Conservation (phyloP, 2,329 filamentous ascomycete genomes). For the Lecanosticta acicola region DNA sequence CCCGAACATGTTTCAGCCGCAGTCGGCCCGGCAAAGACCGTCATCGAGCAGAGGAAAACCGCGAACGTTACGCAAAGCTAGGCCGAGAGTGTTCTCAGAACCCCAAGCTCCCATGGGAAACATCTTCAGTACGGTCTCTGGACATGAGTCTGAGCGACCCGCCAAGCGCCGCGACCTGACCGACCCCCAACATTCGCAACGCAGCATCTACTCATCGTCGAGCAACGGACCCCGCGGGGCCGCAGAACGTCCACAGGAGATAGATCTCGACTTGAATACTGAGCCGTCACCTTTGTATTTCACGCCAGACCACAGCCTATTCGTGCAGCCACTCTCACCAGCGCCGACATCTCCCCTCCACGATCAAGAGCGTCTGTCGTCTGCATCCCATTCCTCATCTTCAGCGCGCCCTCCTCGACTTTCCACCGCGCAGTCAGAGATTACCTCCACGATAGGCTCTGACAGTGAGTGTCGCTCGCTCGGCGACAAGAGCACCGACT, state of each 20-base stretch:
- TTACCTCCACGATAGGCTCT: slow-evolving; percentile 61
- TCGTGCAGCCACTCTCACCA: slow-evolving; percentile 9
- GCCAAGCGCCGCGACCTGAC: slow-evolving; percentile 36
- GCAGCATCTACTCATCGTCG: slow-evolving; percentile 25
- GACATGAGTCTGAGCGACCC: slow-evolving; percentile 32
- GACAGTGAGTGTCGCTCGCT: slow-evolving; percentile 63
- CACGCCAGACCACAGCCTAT: slow-evolving; percentile 11
- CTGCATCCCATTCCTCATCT: slow-evolving; percentile 9
- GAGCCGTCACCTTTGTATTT: slow-evolving; percentile 17
- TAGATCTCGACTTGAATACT: slow-evolving; percentile 20
- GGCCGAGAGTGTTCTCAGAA: slow-evolving; percentile 26
- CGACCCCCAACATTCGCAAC: slow-evolving; percentile 18
- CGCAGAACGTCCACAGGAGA: slow-evolving; percentile 14
- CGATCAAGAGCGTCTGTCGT: slow-evolving; percentile 17
- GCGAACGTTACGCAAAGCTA: slow-evolving; percentile 27
- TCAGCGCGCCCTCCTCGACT: slow-evolving; percentile 36
- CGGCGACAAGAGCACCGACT: slow-evolving; percentile 73
- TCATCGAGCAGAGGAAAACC: slow-evolving; percentile 32
- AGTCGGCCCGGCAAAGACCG: slow-evolving; percentile 35
- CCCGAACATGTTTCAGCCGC: slow-evolving; percentile 39
- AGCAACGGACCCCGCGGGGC: slow-evolving; percentile 15
- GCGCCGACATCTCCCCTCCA: slow-evolving; percentile 10
- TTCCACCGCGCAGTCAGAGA: slow-evolving; percentile 54
- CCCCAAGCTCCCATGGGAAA: slow-evolving; percentile 36
- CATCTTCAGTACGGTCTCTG: slow-evolving; percentile 33